Percentiles rank a stretch among this genome's conserved stretches.
phyloP scores from a whole-genome alignment of 2,329 filamentous ascomycete species.

The Aspergillus proliferans region DNA sequence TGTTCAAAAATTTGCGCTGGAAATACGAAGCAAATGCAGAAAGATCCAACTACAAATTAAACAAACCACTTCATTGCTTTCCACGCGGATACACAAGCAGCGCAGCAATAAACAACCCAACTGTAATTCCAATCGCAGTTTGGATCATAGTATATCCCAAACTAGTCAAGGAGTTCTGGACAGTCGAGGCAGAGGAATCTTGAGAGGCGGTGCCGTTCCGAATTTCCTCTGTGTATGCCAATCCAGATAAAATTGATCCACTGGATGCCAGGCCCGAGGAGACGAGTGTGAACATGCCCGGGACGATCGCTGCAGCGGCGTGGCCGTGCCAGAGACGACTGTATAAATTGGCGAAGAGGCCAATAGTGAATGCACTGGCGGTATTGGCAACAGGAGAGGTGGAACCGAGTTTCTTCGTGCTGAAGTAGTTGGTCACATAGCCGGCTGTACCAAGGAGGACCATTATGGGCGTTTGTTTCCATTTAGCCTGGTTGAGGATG shows the following conservation, averaged over 20 bases:
- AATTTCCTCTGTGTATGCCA: constrained; percentile 48
- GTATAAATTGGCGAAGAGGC: constrained; percentile 71
- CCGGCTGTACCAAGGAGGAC: constrained; percentile 58
- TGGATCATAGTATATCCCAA: constrained; percentile 42
- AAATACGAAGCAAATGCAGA: no score
- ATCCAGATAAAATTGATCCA: constrained; percentile 23
- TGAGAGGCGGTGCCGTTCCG: constrained; percentile 7
- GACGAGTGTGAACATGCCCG: constrained; percentile 70
- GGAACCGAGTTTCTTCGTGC: constrained; percentile 58
- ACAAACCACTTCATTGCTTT: no score
- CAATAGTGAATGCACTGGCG: constrained; percentile 67
- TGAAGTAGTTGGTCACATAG: constrained; percentile 69
- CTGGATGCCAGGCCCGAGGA: constrained; percentile 52
- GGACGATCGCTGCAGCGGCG: constrained; percentile 75
- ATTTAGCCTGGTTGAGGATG: constrained; percentile 74
- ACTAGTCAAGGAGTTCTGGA: constrained; percentile 20
- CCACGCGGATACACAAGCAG: no score
- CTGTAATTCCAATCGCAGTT: constrained; percentile 41
- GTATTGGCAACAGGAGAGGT: constrained; percentile 71
- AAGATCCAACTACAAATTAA: neutral
- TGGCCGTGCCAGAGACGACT: constrained; percentile 65
- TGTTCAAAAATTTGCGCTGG: no score
- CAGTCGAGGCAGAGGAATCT: constrained; percentile 4
- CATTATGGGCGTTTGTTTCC: constrained; percentile 70
- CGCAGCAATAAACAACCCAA: constrained; percentile 18